A percentile compares a stretch with the other conserved stretches of the same genome.
These are phyloP conservation scores for Chaetomium olivaceum DNA, from an alignment of 2,329 filamentous ascomycete species.

Conservation along the genomic window DNA sequence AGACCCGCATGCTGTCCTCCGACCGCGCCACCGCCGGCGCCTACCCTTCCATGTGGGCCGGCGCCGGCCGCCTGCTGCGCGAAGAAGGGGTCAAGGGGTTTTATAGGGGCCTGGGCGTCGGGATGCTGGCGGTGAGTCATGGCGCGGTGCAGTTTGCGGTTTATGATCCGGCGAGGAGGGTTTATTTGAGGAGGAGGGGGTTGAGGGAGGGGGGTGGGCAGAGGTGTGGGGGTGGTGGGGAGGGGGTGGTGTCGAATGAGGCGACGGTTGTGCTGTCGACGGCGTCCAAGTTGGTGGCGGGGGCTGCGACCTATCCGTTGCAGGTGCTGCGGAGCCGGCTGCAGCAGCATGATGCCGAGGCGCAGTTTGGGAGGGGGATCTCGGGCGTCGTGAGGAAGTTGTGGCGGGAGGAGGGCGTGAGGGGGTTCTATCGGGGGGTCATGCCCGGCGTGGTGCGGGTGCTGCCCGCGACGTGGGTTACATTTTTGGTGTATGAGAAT, in stretches of 20 bases:
- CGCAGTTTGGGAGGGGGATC: slow-evolving; percentile 69
- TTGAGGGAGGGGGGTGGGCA: slow-evolving; percentile 17
- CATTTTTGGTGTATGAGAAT: slow-evolving; percentile 97
- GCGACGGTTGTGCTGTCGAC: slow-evolving; percentile 82
- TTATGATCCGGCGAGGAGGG: slow-evolving; percentile 70
- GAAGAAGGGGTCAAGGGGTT: slow-evolving; percentile 78
- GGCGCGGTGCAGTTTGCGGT: slow-evolving; percentile 95
- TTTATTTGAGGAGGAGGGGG: slow-evolving; percentile 53
- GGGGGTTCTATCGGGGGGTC: slow-evolving; percentile 89
- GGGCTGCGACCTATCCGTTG: slow-evolving; percentile 90
- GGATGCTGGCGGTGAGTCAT: slow-evolving; percentile 83
- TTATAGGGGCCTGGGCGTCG: slow-evolving; percentile 82
- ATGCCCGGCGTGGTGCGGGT: slow-evolving; percentile 88
- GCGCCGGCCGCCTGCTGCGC: slow-evolving; percentile 64
- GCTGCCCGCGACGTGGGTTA: slow-evolving; percentile 92
- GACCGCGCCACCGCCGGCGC: slow-evolving; percentile 73
- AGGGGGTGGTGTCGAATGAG: slow-evolving; percentile 58
- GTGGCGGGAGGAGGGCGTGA: slow-evolving; percentile 74
- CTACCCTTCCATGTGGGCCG: slow-evolving; percentile 75
- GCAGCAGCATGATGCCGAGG: slow-evolving; percentile 83
- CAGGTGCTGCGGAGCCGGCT: slow-evolving; percentile 86
- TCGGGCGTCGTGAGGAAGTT: slow-evolving; percentile 71
- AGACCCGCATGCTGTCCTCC: slow-evolving; percentile 93
- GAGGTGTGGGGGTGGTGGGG: neutral
- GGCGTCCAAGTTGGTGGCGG: slow-evolving; percentile 81